Percentiles rank a stretch among this genome's conserved stretches.
Conservation (phyloP, 2,329 filamentous ascomycete species). For the Colletotrichum eleusines region DNA sequence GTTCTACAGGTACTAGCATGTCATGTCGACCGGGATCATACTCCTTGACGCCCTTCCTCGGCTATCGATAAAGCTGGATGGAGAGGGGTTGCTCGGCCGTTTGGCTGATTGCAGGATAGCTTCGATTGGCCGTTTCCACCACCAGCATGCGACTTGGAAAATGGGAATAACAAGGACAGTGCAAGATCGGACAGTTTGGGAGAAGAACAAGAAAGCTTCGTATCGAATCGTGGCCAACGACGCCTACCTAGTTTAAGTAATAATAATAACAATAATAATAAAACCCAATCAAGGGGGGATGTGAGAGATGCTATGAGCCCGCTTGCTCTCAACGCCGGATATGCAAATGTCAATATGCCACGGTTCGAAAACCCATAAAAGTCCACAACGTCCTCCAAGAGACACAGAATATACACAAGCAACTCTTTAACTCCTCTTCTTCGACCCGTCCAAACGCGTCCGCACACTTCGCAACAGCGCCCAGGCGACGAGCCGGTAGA, state of each 20-base stretch:
- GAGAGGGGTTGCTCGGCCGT: slow-evolving; percentile 22
- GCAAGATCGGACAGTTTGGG: no score
- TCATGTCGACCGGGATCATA: slow-evolving; percentile 21
- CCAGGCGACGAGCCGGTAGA: slow-evolving; percentile 75
- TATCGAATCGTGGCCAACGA: not conserved
- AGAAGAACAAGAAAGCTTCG: not conserved
- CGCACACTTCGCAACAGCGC: slow-evolving; percentile 65
- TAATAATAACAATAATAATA: no score
- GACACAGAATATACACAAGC: no score
- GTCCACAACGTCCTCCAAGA: no score
- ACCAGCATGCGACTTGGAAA: not conserved
- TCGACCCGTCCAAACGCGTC: slow-evolving; percentile 59
- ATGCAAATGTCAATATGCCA: not conserved
- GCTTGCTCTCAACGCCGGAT: not conserved
- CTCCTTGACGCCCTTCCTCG: slow-evolving; percentile 14
- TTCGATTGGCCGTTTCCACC: not conserved
- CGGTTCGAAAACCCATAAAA: no score
- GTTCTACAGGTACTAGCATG: no score
- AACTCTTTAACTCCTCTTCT: slow-evolving; percentile 43
- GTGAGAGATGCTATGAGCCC: not conserved
- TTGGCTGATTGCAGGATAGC: slow-evolving; percentile 26
- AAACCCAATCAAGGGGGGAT: not conserved
- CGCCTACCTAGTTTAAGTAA: not conserved
- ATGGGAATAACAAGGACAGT: not conserved
- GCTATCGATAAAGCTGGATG: slow-evolving; percentile 20